Evolutionary conservation across 2,329 filamentous ascomycete genomes (phyloP).

Genomic region (Epichloe uncinata): DNA sequence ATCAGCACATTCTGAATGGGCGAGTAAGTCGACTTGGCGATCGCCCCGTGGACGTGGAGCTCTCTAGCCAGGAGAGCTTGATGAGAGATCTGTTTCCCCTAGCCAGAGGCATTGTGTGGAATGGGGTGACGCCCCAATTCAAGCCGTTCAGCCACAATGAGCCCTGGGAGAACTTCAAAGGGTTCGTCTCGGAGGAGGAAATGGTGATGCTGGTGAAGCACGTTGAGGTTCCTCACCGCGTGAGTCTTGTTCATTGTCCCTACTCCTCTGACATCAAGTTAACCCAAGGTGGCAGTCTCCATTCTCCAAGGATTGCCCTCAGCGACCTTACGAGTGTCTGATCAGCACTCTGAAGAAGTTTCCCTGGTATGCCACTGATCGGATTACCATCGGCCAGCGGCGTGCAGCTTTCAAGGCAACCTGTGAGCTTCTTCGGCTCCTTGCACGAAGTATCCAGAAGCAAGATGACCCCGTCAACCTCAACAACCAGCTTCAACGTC

Average conservation of each 20-base stretch:
- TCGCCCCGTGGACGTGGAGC: conserved; percentile 41
- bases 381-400: conserved; percentile 46
- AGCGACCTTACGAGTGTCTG: conserved; percentile 51
- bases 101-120: conserved; percentile 43
- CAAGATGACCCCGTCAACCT: conserved; percentile 30
- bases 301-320: conserved; percentile 46
- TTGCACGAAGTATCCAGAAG: conserved; percentile 29
- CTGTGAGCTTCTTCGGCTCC: conserved; percentile 31
- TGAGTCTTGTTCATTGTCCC: conserved; percentile 25
- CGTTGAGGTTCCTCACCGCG: conserved; percentile 47
- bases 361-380: conserved; percentile 45
- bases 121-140: conserved; percentile 29
- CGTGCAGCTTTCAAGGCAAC: conserved; percentile 38
- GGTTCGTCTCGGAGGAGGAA: conserved; percentile 49
- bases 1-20: conserved; percentile 23
- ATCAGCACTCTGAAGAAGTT: conserved; percentile 51
- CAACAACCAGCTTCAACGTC: conserved; percentile 38
- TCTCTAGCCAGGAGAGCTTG: conserved; percentile 41
- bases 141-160: conserved; percentile 20
- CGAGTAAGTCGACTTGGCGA: conserved; percentile 40
- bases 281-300: conserved; percentile 31
- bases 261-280: background rate
- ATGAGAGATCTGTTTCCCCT: conserved; percentile 50
- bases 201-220: conserved; percentile 51
- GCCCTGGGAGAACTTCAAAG: conserved; percentile 41